phyloP scores from a whole-genome alignment of 768 basidiomycete species.

The Astraeus odoratus region DNA sequence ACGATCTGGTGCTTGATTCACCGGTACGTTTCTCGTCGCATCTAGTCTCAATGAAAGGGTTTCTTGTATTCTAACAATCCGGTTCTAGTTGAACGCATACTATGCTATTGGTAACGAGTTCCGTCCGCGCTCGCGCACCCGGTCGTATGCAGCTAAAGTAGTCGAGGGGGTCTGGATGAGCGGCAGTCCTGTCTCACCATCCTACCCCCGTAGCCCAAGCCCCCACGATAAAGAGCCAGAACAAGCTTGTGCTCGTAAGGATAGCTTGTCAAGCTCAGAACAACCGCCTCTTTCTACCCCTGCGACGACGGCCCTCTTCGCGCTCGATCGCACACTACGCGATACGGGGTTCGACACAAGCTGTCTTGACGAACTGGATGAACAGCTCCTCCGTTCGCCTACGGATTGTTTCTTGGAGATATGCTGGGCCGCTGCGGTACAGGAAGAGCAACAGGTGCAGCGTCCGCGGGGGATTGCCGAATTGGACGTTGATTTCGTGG shows the following conservation, averaged over 20 bases:
- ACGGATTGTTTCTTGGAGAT: conserved; percentile 32
- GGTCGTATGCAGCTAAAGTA: conserved; percentile 6
- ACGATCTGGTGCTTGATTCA: conserved; percentile 23
- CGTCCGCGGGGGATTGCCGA: conserved; percentile 9
- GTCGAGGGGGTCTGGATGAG: background rate
- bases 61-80: background rate
- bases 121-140: conserved; percentile 6
- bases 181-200: no score
- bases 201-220: background rate
- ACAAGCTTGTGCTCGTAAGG: background rate
- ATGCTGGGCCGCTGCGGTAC: conserved; percentile 33
- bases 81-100: conserved; percentile 18
- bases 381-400: conserved; percentile 34
- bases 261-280: background rate
- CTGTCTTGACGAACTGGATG: conserved; percentile 32
- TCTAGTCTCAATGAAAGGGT: background rate
- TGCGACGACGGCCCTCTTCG: conserved; percentile 8
- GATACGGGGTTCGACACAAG: conserved; percentile 30
- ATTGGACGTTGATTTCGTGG: background rate
- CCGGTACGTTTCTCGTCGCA: conserved; percentile 19
- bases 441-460: conserved; percentile 21
- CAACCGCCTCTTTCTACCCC: conserved; percentile 1
- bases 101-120: conserved; percentile 14
- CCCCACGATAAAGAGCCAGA: background rate
- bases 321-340: conserved; percentile 20